Evolutionary conservation across 176 grass and related monocot genomes (phyloP), one percentile per base, ranked within the genome.

Genomic region (Lolium multiflorum): DNA sequence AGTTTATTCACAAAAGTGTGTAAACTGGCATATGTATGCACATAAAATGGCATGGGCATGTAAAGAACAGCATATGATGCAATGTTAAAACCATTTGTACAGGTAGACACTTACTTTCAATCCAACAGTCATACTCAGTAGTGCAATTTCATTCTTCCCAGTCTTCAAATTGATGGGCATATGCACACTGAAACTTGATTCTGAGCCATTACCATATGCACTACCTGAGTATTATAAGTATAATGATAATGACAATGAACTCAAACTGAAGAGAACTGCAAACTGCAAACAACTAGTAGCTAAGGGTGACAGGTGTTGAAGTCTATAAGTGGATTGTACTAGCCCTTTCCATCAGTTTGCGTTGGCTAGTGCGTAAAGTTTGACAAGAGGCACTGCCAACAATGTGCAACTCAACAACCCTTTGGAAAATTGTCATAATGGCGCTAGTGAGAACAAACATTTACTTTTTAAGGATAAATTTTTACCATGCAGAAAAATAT

Each of bases 71-170:
- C 7, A 61, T 62, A 81, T 71, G 50, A 51, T 26, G 15, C 68
- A 84, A 60, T 11, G 50, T 61, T 84, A 84, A 66, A 28, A 28
- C 44, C 3, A 22, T 60, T 41, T 76, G 7, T 28, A 52, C 24
- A 26, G 51, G 31, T 59, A 85, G 79, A 65, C 60, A n/a, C 93
- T 94, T 93, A 99, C 97, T 91, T 91, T 90, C 81, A 99, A 91
- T 62, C 97, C 97, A 80, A 96, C 86, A 46, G 97, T 99, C 97
- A 99, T 94, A 84, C 92, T 91, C n/a, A 99, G 74, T 43, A 99
- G 86, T 57, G 97, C 90, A 82, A 99, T 89, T 54, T 99, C 89
- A 74, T 96, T 99, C 59, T 83, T 90, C 20, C 94, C 97, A 9
- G 89, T 20, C 75, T 80, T 93, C 66, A 99, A 54, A 20, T 80